Base-by-base conservation (phyloP, 2,329 filamentous ascomycete species). In the Aspergillus fischeri region DNA sequence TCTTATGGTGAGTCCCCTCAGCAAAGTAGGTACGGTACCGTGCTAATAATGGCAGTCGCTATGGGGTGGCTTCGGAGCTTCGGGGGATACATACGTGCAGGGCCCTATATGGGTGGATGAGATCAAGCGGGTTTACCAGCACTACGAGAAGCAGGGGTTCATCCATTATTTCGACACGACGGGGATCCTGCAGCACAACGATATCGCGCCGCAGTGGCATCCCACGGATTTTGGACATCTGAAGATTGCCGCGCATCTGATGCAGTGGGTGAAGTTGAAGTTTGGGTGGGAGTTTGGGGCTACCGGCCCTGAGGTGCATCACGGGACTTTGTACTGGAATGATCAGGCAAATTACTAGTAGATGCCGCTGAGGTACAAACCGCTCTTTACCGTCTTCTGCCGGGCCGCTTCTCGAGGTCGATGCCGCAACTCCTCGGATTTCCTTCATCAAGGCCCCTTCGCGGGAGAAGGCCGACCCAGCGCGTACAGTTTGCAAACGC, bases 151-250 rank as follows among this genome's bases (percentile, higher is more conserved):
- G 38, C 27, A 58, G 10, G 54, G 50, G 17, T 52, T 50, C 29
- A 27, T 54, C 5, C 51, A 58, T 44, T 60, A 84, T 63, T 86
- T 86, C 71, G 83, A 85, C 63, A 85, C 81, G 0, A 83, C 78
- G 7, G 83, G 83, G 0, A 82, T 86, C 45, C 64, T 86, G 64
- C 81, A 86, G 62, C 82, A 86, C 63, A 86, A 86, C 59, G 83
- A 86, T 63, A 83, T 85, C 56, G 79, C 75, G 1, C 83, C 83
- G 10, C 75, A 78, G 59, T 84, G 75, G 60, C 84, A 86, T 65
- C 83, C 82, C 0, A 86, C 83, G 0, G 84, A 86, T 63, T 78
- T 85, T 6, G 83, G 83, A 0, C 80, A 84, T 55, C 75, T 86
- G 64, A 86, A 86, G 67, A 68, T 86, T 14, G 83, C 83, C 2